phyloP scores from a whole-genome alignment of 108 stramenopile genomes.

The Cyclotella sp. region DNA sequence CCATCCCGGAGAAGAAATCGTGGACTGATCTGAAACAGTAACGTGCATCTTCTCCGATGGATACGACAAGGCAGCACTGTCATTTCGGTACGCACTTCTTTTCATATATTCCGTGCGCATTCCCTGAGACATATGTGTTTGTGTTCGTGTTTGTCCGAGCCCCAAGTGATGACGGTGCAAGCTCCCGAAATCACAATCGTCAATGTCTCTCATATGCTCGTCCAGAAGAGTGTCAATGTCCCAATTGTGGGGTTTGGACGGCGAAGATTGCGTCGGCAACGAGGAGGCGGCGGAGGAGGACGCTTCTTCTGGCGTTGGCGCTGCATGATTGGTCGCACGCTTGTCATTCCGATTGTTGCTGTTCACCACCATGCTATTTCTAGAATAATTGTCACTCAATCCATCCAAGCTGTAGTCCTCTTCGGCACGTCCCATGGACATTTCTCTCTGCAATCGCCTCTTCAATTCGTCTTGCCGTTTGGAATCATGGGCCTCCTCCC shows the following conservation, averaged over 20 bases:
- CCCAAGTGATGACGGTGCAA: neutral
- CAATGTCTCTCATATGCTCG: slow-evolving; percentile 14
- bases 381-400: neutral
- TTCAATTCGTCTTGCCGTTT: neutral
- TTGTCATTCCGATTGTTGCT: neutral
- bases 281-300: neutral
- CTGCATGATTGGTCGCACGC: neutral
- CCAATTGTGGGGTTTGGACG: neutral
- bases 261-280: neutral
- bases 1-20: slow-evolving; percentile 5
- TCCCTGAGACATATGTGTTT: no score
- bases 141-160: neutral
- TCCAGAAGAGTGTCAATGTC: slow-evolving; percentile 11
- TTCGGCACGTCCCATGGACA: no score
- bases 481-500: neutral
- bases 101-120: no score
- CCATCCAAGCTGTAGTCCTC: no score
- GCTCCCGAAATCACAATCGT: slow-evolving; percentile 14
- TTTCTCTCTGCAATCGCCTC: no score
- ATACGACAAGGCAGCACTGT: no score
- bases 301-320: neutral
- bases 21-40: slow-evolving; percentile 10
- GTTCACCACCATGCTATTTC: no score
- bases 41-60: neutral
- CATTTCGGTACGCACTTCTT: no score